A percentile compares a stretch with the other conserved stretches of the same genome.
phyloP scores from a whole-genome alignment of 345 rosid species.

The Lagerstroemia speciosa region DNA sequence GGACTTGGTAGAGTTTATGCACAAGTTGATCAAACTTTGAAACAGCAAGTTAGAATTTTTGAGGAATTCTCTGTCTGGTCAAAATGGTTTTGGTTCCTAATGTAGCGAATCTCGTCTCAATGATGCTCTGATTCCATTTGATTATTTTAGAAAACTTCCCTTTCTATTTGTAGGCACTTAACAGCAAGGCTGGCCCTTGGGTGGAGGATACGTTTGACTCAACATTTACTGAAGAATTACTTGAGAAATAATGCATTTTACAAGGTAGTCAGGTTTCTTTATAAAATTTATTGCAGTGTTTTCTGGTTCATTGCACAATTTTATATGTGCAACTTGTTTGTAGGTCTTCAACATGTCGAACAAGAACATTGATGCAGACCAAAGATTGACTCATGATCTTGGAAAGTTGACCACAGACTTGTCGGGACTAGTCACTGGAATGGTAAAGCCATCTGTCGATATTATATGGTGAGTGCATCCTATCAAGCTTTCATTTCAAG shows the following conservation, averaged over 20 bases:
- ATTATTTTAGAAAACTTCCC: background rate
- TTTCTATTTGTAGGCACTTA: conserved; percentile 54
- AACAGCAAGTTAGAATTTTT: background rate
- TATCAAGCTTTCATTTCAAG: background rate
- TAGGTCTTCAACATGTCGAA: conserved; percentile 89
- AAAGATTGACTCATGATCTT: conserved; percentile 88
- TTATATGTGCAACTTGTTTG: conserved; percentile 10
- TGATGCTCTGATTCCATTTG: background rate
- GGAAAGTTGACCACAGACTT: conserved; percentile 79
- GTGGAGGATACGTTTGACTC: conserved; percentile 93
- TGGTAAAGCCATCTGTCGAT: conserved; percentile 98
- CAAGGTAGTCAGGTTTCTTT: conserved; percentile 41
- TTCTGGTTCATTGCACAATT: background rate
- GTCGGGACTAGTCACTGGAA: conserved; percentile 89
- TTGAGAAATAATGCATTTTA: conserved; percentile 90
- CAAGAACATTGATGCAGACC: conserved; percentile 88
- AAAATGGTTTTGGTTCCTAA: background rate
- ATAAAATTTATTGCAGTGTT: background rate
- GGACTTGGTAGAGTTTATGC: background rate
- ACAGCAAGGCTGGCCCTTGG: conserved; percentile 81
- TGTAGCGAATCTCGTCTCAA: background rate
- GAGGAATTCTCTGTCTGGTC: background rate
- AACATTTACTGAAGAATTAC: conserved; percentile 76
- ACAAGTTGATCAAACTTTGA: background rate
- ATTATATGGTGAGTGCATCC: conserved; percentile 68